Base-by-base conservation (phyloP, 192 early-diverging fungal genomes). In the Ambispora gerdemannii region DNA sequence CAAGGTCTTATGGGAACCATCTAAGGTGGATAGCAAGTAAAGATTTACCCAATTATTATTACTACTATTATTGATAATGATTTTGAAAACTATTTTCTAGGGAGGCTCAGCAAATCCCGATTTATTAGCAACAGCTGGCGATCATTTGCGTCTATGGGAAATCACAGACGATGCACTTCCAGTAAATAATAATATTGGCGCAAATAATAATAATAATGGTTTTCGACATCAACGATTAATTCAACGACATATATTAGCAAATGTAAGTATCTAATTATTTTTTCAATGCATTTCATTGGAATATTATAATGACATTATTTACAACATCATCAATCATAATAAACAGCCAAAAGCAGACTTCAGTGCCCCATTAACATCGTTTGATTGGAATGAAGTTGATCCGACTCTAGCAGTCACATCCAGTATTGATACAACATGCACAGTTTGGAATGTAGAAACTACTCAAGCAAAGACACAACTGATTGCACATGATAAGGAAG, bases 361-460 rank as follows among this genome's bases (percentile, higher is more conserved):
- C 64, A 86, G 85, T 36, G 94, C 95, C 0, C 97, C 96, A 13
- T 74, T 99, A 22, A 97, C 97, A 7, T 92, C 93, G 4, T 95
- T 99, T 74, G 97, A 99, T 80, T 98, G 97, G 96, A 97, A 95
- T 78, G 88, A 90, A 72, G 80, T 83, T 4, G 91, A 97, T 74
- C 90, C 94, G 15, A 79, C 85, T 13, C 74, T 96, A 36, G 82
- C 94, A 60, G 93, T 99, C 3, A 95, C 97, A 4, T 90, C 91
- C 36, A 91, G 90, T 68, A 95, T 99, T 53, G 97, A 99, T 76
- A 99, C 97, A 1, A 99, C 97, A n/a, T 99, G 97, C 75, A 98
- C 96, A 0, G 89, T 98, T 4, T 99, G 97, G 97, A 95, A 99
- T 72, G 86, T 99, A 8, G 90, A 93, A 83, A 91, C 93, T n/a